A percentile compares a stretch with the other conserved stretches of the same genome.
These are phyloP conservation scores for Fusarium virguliforme DNA, from an alignment of 2,329 filamentous ascomycete genomes.

Conservation along the genomic window DNA sequence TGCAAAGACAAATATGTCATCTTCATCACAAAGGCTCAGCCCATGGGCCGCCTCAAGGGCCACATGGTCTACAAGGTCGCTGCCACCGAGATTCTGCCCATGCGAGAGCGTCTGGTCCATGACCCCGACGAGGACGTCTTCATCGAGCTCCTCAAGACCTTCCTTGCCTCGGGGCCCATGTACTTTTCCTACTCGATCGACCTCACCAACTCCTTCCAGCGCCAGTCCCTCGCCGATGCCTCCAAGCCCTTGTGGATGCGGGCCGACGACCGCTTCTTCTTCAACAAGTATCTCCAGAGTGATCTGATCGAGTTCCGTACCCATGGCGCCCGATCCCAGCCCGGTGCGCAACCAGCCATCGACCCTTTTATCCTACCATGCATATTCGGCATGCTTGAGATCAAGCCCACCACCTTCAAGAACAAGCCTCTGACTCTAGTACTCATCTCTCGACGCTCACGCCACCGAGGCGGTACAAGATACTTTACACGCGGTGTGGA, in stretches of 20 bases:
- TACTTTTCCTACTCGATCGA: conserved; percentile 99
- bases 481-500: conserved; percentile 97
- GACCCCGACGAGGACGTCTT: conserved; percentile 97
- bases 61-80: conserved; percentile 97
- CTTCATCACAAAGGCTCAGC: conserved; percentile 93
- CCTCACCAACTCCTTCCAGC: conserved; percentile 96
- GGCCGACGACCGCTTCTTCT: conserved; percentile 98
- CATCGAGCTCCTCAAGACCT: conserved; percentile 83
- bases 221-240: conserved; percentile 84
- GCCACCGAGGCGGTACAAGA: conserved; percentile 90
- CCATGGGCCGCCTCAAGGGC: conserved; percentile 91
- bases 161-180: conserved; percentile 89
- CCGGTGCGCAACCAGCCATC: conserved; percentile 79
- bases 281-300: conserved; percentile 94
- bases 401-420: conserved; percentile 89
- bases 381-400: conserved; percentile 96
- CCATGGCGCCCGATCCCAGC: conserved; percentile 73
- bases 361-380: conserved; percentile 96
- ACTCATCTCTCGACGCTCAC: conserved; percentile 89
- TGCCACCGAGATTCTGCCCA: conserved; percentile 91
- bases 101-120: conserved; percentile 91
- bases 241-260: conserved; percentile 88
- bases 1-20: conserved; percentile 91
- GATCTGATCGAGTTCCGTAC: conserved; percentile 92
- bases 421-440: conserved; percentile 86